Evolutionary conservation across 2,329 filamentous ascomycete genomes (phyloP), one percentile per base, ranked within the genome.

Genomic region (Fonsecaea pugnacius): DNA sequence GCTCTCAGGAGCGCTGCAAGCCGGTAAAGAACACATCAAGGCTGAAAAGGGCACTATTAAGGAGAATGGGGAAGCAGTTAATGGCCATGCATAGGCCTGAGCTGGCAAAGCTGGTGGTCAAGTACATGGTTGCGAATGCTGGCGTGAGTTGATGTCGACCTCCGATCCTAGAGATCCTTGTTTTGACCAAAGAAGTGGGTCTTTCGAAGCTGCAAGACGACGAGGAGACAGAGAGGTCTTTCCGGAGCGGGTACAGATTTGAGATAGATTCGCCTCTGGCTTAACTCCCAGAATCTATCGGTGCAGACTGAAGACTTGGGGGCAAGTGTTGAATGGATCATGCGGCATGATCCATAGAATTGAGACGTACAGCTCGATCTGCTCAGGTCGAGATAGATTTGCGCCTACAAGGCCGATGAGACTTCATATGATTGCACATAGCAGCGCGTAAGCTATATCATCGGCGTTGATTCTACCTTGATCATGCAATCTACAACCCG

Each of bases 1-100:
- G 54, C 84, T 96, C 50, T 77, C 79, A 48, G 90, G 86, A 60
- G 90, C 91, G 65, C 81, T 90, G 48, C 79, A 79, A 60, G 78
- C 82, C 27, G 80, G 77, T 67, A 79, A 78, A 73, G 74, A 75
- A 35, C 76, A 74, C 3, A 9, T 48, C 21, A 24, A 24, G 24
- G 21, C 18, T 16, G 10, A 21, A 3, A 48, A 14, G 10, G 10
- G 18, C 21, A 7, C 12, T 10, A 27, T 63, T 54, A 50, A 48
- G 35, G 46, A 30, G 12, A 56, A 33, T 18, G 63, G 64, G 57
- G 53, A 33, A 21, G 58, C 38, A 32, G 36, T 58, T 24, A 61
- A 60, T 56, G 61, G 57, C 21, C 55, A 58, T 48, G 48, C 48
- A 21, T 53, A 27, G 18, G 14, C 27, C 12, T 32, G 7, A 33